Evolutionary conservation across 2,329 filamentous ascomycete species (phyloP), one percentile per base, ranked within the genome.

Genomic region (Zymoseptoria passerinii): DNA sequence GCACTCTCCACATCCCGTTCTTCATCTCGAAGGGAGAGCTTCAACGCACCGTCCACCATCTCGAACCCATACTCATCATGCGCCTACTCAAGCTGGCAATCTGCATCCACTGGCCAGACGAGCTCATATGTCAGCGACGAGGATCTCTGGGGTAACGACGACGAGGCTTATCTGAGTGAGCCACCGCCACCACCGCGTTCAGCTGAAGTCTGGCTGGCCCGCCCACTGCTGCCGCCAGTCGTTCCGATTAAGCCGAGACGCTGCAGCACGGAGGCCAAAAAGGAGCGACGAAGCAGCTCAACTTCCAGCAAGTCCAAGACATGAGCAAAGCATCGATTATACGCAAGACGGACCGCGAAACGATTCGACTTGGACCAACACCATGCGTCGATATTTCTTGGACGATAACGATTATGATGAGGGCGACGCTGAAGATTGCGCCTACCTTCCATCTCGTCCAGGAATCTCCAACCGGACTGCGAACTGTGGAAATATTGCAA

Each of bases 71-170:
- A 62, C 54, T 62, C 61, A 40, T 62, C 63, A 6, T 63, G 62
- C 48, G 59, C 57, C 18, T 63, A 61, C 27, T 55, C 61, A 44
- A 63, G 59, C 55, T 63, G 59, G 61, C 55, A 53, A 44, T 49
- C 53, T 19, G 53, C 56, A 29, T 57, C 61, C 29, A 63, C 57
- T 53, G 57, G 44, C 8, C 65, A 52, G 23, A 64, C 70, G 0
- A 73, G 65, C 63, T 63, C 71, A 2, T 74, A 73, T 57, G 66
- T 74, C 54, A 71, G 67, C 61, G 72, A 74, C 59, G 70, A 71
- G 55, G 72, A 74, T 53, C 67, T 74, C 18, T 70, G 72, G 55
- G 70, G 71, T 27, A 68, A 69, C 53, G 70, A 72, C 52, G 65
- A 69, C 27, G 66, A 64, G n/a, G 61, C 65, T 23, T 71, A 67